A percentile compares a stretch with the other conserved stretches of the same genome.
Conservation (phyloP, 2,329 filamentous ascomycete species). For the Apiospora aurea region DNA sequence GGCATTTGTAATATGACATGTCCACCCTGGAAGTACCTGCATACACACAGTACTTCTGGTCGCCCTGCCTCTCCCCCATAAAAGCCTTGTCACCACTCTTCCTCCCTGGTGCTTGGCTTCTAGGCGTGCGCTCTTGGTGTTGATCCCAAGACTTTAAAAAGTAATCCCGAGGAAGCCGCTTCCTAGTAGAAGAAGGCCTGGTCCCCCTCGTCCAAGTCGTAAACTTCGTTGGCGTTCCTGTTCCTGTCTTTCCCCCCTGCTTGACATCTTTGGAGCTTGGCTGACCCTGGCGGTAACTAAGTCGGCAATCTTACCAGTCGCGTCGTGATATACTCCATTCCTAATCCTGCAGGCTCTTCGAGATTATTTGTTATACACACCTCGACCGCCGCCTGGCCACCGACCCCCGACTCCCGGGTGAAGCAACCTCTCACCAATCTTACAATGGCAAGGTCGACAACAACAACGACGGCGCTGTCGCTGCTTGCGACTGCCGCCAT, state of each 20-base stretch:
- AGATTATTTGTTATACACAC: not conserved
- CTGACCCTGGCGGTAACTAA: constrained; percentile 12
- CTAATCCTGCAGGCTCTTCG: not conserved
- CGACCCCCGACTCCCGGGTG: not conserved
- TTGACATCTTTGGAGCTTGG: not conserved
- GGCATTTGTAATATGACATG: constrained; percentile 20
- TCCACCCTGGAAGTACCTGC: constrained; percentile 5
- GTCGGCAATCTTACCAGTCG: constrained; percentile 1
- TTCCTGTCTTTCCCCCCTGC: not conserved
- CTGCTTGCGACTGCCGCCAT: constrained; percentile 40
- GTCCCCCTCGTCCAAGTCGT: constrained; percentile 19
- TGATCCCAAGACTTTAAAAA: constrained; percentile 15
- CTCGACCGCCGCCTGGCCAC: not conserved
- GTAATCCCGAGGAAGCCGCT: constrained; percentile 11
- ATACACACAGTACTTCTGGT: not conserved
- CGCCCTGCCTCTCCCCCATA: not conserved
- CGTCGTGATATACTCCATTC: constrained; percentile 2
- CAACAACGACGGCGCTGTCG: constrained; percentile 33
- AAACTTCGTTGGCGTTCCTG: constrained; percentile 3
- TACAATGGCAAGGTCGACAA: constrained; percentile 29
- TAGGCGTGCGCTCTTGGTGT: constrained; percentile 18
- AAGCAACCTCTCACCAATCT: not conserved
- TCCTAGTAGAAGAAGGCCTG: constrained; percentile 74
- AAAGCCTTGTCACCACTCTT: constrained; percentile 4
- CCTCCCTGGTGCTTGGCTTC: constrained; percentile 13